These are phyloP conservation scores for Diospyros kaki DNA, from an alignment of 148 eudicot genomes.

Conservation along the genomic window DNA sequence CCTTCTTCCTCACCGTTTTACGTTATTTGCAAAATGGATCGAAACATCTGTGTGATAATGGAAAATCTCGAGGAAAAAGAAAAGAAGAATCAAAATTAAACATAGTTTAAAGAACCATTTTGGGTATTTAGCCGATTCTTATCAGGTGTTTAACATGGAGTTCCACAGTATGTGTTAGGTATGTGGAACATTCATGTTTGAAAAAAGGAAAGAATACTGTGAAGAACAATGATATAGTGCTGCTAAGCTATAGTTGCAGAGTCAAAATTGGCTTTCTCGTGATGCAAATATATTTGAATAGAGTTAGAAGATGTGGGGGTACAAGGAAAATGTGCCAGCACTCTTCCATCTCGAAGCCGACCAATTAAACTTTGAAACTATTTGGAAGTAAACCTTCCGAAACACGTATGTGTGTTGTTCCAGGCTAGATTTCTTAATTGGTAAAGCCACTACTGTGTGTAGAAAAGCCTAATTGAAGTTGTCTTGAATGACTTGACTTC, in stretches of 20 bases:
- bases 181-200: neutral
- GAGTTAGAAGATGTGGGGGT: neutral
- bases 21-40: too few relatives aligned
- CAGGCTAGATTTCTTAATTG: constrained; percentile 1
- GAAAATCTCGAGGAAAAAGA: neutral
- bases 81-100: neutral
- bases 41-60: neutral
- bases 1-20: too few relatives aligned
- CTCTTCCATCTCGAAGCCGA: constrained; percentile 11
- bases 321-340: constrained; percentile 8
- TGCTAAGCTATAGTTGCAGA: neutral
- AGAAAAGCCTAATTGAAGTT: constrained; percentile 9
- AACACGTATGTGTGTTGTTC: neutral
- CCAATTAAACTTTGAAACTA: constrained; percentile 7
- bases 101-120: neutral
- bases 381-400: constrained; percentile 14
- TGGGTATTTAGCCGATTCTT: neutral
- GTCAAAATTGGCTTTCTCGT: constrained; percentile 4
- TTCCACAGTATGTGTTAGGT: neutral
- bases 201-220: neutral
- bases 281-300: constrained; percentile 2
- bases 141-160: neutral
- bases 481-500: neutral
- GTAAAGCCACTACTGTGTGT: constrained; percentile 8
- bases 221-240: neutral